Conservation (phyloP, 129 eudicot species). For the Helianthus annuus region HanXRQr2.0-SUNRISE NC_035436.2:180320551-180321050, state of each 20-base stretch:
- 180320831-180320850: constrained; percentile 44
- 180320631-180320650: background rate
- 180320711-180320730: constrained; percentile 17
- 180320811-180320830: constrained; percentile 45
- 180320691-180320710: constrained; percentile 35
- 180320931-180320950: constrained; percentile 39
- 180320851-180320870: constrained; percentile 31
- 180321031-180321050: constrained; percentile 34
- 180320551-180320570: background rate
- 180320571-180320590: background rate
- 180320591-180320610: constrained; percentile 5
- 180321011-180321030: constrained; percentile 41
- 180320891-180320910: constrained; percentile 20
- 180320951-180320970: constrained; percentile 42
- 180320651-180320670: constrained; percentile 15
- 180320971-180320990: constrained; percentile 39
- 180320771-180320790: constrained; percentile 43
- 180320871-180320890: constrained; percentile 37
- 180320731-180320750: constrained; percentile 8
- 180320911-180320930: constrained; percentile 33
- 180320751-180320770: constrained; percentile 6
- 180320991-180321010: constrained; percentile 38
- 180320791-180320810: constrained; percentile 16
- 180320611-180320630: constrained; percentile 14
- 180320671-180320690: constrained; percentile 20